Conservation (phyloP, 2,329 filamentous ascomycete species). For the Myriosclerotinia scirpicola region DNA sequence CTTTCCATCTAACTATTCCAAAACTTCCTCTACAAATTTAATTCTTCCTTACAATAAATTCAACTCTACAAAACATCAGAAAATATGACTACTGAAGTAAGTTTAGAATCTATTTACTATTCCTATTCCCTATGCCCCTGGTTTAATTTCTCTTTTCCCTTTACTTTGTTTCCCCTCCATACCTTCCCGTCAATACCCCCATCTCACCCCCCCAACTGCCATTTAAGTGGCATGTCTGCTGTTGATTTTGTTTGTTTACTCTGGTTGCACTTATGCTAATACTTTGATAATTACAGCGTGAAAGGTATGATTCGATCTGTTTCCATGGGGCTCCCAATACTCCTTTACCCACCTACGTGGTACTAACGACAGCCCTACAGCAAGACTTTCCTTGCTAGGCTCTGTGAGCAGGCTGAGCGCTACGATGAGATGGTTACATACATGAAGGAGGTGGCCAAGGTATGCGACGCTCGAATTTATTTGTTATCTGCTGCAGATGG, state of each 20-base stretch:
- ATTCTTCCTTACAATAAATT: slow-evolving; percentile 14
- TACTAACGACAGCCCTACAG: slow-evolving; percentile 50
- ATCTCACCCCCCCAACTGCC: slow-evolving; percentile 23
- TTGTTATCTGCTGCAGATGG: slow-evolving; percentile 24
- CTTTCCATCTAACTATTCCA: slow-evolving; percentile 19
- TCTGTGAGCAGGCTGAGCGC: slow-evolving; percentile 99
- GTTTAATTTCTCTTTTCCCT: slow-evolving; percentile 17
- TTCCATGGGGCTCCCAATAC: slow-evolving; percentile 23
- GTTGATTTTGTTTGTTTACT: slow-evolving; percentile 19
- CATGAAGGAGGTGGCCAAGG: slow-evolving; percentile 99
- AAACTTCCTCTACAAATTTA: slow-evolving; percentile 25
- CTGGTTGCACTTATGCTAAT: slow-evolving; percentile 32
- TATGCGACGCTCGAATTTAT: slow-evolving; percentile 45
- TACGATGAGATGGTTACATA: slow-evolving; percentile 99
- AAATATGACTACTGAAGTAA: slow-evolving; percentile 43
- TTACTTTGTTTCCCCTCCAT: slow-evolving; percentile 23
- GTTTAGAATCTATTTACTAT: slow-evolving; percentile 28
- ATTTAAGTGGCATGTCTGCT: slow-evolving; percentile 28
- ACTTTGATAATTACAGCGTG: slow-evolving; percentile 35
- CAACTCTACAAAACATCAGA: slow-evolving; percentile 13
- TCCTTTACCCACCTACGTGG: slow-evolving; percentile 21
- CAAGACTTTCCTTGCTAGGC: slow-evolving; percentile 99
- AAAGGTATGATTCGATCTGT: slow-evolving; percentile 37
- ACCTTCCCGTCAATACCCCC: background rate
- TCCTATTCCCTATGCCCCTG: background rate